Base-by-base conservation (phyloP, 1,139 yeast genomes). In the Taiozyma sp. region DNA sequence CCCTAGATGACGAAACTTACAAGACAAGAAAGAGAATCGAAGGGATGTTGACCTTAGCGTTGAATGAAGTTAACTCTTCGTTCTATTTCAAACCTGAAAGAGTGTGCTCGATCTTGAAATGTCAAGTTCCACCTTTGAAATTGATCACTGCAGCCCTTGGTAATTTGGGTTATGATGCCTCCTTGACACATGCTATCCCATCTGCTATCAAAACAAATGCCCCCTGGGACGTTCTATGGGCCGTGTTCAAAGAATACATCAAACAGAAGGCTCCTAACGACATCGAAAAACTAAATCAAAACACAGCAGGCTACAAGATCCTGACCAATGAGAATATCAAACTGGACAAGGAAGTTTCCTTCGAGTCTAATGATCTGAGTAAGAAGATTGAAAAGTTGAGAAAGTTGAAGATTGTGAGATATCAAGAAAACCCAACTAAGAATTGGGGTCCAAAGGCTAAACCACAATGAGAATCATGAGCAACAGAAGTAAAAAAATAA, bases 401-500 rank as follows among this genome's bases (percentile, higher is more conserved):
- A 60, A 84, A 81, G 58, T 75, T 89, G 55, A 90, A 90, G 69
- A 80, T 92, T 66, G 90, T 90, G 19, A 77, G 97, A 59, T 92
- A 78, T 69, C 99, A 91, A 67, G 91, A 85, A 64, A 92, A 92
- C 65, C 99, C 99, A 13, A 80, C 89, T 2, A 89, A 87, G 68
- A 85, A 88, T 66, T 93, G 99, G 99, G 99, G 99, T 0, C 99
- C 97, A 40, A 89, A 87, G 71, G 82, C 96, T 4, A 81, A 84
- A 62, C 93, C 93, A 27, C 66, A 38, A 38, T 38, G 24, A 19
- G 19, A 38, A 10, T 24, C 27, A 24, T 24, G 27, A 24, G 8
- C 19, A 19, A 19, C 19, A 19, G 19, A 19, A 19, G 19, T 19
- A 19, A 2, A 19, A 19, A 19, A 19, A 19, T 19, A 19, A 19